phyloP scores from a whole-genome alignment of 2,329 filamentous ascomycete species.

The Chaetomiaceae sp. region DNA sequence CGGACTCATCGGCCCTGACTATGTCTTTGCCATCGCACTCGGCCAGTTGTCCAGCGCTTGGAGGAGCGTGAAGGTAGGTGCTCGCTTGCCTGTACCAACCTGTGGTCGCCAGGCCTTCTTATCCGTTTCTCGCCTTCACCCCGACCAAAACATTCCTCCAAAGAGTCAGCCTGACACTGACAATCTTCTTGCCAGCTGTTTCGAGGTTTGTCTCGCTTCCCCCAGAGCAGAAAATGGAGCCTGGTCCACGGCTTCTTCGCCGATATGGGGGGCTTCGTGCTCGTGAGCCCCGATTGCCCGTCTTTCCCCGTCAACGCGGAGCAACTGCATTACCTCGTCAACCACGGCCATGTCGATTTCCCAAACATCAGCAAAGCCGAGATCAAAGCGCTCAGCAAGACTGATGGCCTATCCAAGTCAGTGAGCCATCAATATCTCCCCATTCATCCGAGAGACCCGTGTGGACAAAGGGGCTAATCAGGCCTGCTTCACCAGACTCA shows the following conservation, averaged over 20 bases:
- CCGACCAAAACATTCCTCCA: too few species aligned
- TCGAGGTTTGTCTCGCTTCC: too few species aligned
- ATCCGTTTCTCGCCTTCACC: too few species aligned
- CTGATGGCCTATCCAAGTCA: slow-evolving; percentile 29
- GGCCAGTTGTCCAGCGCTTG: slow-evolving; percentile 35
- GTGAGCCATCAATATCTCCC: too few species aligned
- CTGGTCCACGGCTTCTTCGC: slow-evolving; percentile 9
- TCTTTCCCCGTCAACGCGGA: slow-evolving; percentile 12
- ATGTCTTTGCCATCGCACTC: slow-evolving; percentile 33
- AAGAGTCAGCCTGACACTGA: too few species aligned
- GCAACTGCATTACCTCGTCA: slow-evolving; percentile 15
- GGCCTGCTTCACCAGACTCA: too few species aligned
- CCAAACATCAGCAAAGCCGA: slow-evolving; percentile 25
- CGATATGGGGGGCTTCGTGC: slow-evolving; percentile 14
- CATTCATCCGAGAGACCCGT: too few species aligned
- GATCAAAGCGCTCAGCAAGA: slow-evolving; percentile 31
- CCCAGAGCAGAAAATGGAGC: slow-evolving; percentile 1
- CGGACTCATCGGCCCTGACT: slow-evolving; percentile 36
- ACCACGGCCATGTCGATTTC: slow-evolving; percentile 29
- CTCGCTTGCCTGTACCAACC: too few species aligned
- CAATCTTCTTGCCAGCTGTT: too few species aligned
- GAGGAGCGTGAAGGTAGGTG: slow-evolving; percentile 30
- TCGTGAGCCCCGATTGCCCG: neutral
- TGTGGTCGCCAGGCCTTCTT: too few species aligned
- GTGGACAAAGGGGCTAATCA: too few species aligned